Evolutionary conservation across 2,329 filamentous ascomycete species (phyloP).

Genomic region (Sclerotinia subarctica): DNA sequence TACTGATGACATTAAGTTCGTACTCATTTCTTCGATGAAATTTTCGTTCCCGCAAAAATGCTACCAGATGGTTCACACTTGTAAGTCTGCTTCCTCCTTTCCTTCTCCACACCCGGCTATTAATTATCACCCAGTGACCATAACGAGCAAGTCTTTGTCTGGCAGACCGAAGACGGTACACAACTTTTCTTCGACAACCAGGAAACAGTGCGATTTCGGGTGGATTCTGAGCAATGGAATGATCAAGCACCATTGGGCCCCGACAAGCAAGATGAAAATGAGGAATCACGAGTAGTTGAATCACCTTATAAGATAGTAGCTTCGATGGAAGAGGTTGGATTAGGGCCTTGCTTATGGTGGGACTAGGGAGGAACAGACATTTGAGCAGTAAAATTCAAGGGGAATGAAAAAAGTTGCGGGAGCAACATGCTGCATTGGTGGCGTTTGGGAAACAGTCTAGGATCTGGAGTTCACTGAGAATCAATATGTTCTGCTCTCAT

Average conservation of each 20-base stretch:
- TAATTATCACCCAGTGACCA: conserved; percentile 55
- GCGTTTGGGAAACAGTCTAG: conserved; percentile 1
- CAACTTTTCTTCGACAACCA: conserved; percentile 85
- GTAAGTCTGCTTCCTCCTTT: conserved; percentile 49
- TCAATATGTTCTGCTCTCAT: background rate
- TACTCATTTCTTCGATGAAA: conserved; percentile 92
- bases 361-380: conserved; percentile 40
- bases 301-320: conserved; percentile 70
- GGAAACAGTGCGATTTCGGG: conserved; percentile 81
- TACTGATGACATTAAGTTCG: conserved; percentile 51
- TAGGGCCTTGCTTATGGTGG: conserved; percentile 65
- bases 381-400: conserved; percentile 17
- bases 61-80: conserved; percentile 75
- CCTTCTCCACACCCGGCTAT: conserved; percentile 10
- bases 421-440: background rate
- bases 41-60: conserved; percentile 72
- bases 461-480: conserved; percentile 15
- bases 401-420: background rate
- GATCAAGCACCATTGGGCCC: conserved; percentile 76
- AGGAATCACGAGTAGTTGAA: conserved; percentile 43
- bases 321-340: conserved; percentile 60
- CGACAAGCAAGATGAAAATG: conserved; percentile 58
- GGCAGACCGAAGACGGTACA: conserved; percentile 64
- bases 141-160: conserved; percentile 78
- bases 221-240: conserved; percentile 86